Conservation (phyloP, 2,329 filamentous ascomycete species). For the Aspergillus thermomutatus region DNA sequence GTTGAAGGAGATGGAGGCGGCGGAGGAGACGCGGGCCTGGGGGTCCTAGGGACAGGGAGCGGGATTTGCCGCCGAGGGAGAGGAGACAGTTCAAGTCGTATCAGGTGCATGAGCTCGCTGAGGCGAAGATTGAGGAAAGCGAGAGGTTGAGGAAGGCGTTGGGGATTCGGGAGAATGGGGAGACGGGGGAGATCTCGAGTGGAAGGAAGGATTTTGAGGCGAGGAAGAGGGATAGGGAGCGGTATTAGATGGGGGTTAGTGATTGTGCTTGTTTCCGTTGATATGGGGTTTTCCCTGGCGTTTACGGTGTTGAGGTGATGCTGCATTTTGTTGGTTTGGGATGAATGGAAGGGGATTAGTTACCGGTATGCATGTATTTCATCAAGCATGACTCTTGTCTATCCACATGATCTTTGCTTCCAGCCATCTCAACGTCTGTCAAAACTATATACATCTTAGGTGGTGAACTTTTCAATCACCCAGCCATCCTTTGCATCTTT, state of each 20-base stretch:
- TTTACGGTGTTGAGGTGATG: conserved; percentile 1
- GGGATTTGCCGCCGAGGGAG: conserved; percentile 21
- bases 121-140: conserved; percentile 94
- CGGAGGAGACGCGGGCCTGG: conserved; percentile 24
- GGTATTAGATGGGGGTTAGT: conserved; percentile 3
- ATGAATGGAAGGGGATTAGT: not conserved
- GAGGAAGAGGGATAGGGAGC: conserved; percentile 1
- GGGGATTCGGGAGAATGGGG: conserved; percentile 85
- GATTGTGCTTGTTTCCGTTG: conserved; percentile 3
- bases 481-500: conserved; percentile 71
- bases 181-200: conserved; percentile 62
- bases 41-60: conserved; percentile 24
- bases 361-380: not conserved
- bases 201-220: conserved; percentile 7
- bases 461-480: conserved; percentile 60
- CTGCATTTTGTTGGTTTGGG: not conserved
- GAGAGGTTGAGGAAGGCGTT: conserved; percentile 82
- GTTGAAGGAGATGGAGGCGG: conserved; percentile 52
- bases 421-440: not conserved
- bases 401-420: not conserved
- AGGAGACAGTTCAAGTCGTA: conserved; percentile 71
- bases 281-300: not conserved
- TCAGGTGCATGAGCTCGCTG: conserved; percentile 92
- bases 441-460: conserved; percentile 20
- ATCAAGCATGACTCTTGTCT: not conserved